phyloP scores from a whole-genome alignment of 257 asterid genomes.

The Solanum sparsipilum region DNA sequence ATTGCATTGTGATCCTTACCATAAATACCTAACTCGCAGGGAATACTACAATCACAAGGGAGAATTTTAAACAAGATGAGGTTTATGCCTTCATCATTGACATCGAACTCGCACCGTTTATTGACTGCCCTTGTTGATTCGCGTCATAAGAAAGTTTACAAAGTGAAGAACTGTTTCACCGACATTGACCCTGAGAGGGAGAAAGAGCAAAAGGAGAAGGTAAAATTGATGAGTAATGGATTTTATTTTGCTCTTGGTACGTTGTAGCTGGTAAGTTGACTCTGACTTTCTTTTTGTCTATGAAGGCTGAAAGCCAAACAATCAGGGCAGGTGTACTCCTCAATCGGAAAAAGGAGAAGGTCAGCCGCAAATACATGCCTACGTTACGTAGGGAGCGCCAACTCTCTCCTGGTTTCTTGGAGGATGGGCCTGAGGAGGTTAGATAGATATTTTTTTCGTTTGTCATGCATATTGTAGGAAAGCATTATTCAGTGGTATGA shows the following conservation, averaged over 20 bases:
- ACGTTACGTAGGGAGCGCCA: slow-evolving; percentile 89
- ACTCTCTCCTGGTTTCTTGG: slow-evolving; percentile 96
- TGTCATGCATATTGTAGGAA: not conserved
- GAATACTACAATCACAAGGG: slow-evolving; percentile 97
- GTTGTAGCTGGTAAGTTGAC: not conserved
- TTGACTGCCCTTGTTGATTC: slow-evolving; percentile 98
- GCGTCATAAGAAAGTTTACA: slow-evolving; percentile 86
- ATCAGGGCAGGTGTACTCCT: slow-evolving; percentile 86
- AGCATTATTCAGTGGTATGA: not conserved
- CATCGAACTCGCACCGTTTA: slow-evolving; percentile 86
- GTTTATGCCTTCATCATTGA: slow-evolving; percentile 95
- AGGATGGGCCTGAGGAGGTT: slow-evolving; percentile 94
- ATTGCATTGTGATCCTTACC: not conserved
- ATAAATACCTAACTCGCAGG: slow-evolving; percentile 34
- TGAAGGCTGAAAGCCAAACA: slow-evolving; percentile 77
- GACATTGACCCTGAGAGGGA: slow-evolving; percentile 98
- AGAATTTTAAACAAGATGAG: slow-evolving; percentile 75
- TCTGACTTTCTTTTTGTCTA: not conserved
- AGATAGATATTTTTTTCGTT: not conserved
- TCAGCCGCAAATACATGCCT: slow-evolving; percentile 74
- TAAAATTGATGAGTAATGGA: slow-evolving; percentile 4
- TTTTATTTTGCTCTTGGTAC: not conserved
- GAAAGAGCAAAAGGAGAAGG: slow-evolving; percentile 96
- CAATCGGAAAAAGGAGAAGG: slow-evolving; percentile 93
- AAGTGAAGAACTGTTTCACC: slow-evolving; percentile 92